These are phyloP conservation scores for Biscogniauxia mediterranea DNA, from an alignment of 2,329 filamentous ascomycete genomes.

Conservation along the genomic window DNA sequence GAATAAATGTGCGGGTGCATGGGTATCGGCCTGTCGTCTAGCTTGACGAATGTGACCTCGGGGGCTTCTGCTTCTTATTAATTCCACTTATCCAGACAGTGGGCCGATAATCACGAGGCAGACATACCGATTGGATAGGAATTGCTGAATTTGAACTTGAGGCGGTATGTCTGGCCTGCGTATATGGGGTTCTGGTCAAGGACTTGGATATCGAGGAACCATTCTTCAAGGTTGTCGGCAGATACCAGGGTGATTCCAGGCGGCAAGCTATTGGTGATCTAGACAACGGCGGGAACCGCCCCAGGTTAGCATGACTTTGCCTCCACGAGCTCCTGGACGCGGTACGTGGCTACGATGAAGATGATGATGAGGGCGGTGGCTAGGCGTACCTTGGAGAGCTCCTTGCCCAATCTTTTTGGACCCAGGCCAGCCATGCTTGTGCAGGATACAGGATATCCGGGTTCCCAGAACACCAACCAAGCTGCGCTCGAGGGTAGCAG, in stretches of 20 bases:
- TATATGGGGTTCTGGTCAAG: slow-evolving; percentile 91
- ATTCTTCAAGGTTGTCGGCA: slow-evolving; percentile 81
- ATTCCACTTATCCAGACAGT: slow-evolving; percentile 6
- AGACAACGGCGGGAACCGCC: slow-evolving; percentile 3
- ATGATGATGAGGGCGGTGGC: no score
- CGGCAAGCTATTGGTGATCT: slow-evolving; percentile 58
- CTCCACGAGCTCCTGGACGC: background rate
- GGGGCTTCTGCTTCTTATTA: slow-evolving; percentile 67
- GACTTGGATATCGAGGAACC: slow-evolving; percentile 89
- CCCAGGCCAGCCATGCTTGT: slow-evolving; percentile 44
- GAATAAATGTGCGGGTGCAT: slow-evolving; percentile 98
- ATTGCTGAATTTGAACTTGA: slow-evolving; percentile 82
- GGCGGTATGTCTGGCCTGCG: slow-evolving; percentile 71
- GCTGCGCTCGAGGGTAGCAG: background rate
- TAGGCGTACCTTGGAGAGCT: slow-evolving; percentile 52
- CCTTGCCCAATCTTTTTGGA: slow-evolving; percentile 58
- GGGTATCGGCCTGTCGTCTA: slow-evolving; percentile 68
- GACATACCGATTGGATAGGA: slow-evolving; percentile 84
- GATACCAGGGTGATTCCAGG: slow-evolving; percentile 76
- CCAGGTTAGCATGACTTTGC: slow-evolving; percentile 5
- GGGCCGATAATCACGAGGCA: slow-evolving; percentile 2
- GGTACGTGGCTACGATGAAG: background rate
- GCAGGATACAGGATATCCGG: slow-evolving; percentile 1
- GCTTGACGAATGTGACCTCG: slow-evolving; percentile 83
- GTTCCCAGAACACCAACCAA: background rate